Evolutionary conservation across 176 grass and related monocot species (phyloP), one percentile per base, ranked within the genome.

Genomic region (Oryza glaberrima): DNA sequence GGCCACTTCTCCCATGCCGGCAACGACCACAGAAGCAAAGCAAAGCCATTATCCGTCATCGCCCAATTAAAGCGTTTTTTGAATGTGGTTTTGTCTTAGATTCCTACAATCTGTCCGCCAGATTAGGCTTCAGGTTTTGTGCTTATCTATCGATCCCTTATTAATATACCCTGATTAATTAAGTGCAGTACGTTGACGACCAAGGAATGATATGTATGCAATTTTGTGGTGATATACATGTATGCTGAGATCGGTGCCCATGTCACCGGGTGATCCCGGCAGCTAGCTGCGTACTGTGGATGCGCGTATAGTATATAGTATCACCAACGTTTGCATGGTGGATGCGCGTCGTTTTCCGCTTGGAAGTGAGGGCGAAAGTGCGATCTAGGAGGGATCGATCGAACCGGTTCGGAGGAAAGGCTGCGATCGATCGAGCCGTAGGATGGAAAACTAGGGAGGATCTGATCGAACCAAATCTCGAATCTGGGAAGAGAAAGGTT

Each of bases 391-490:
- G 58, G 58, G 58, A 63, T 63, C 54, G 58, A 83, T 49, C 73
- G 81, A 66, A 77, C 72, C 22, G 65, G 44, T 86, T 72, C 83
- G 43, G 9, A 64, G 74, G 72, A 77, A 90, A 75, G 69, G n/a
- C 61, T 69, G 28, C 1, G 35, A 36, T 36, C 35, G 30, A 32
- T 32, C 30, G 20, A 28, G 17, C 26, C 2, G 34, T 23, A 41
- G 41, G 43, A 67, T 73, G 67, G 19, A 26, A 83, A 75, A 52
- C 28, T 79, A 80, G 84, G 11, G 1, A 69, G 76, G 16, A 84
- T 84, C 52, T 51, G 17, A 77, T 69, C 68, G 12, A 38, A 65
- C 77, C 81, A 80, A 84, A 90, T 87, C 69, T 79, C 76, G 17
- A 90, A 87, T 70, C 76, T 51, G 70, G 22, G 22, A 40, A 54